A percentile compares a stretch with the other conserved stretches of the same genome.
Evolutionary conservation across 2,329 filamentous ascomycete genomes (phyloP).

Genomic region (Nothophaeocryptopus gaeumannii): DNA sequence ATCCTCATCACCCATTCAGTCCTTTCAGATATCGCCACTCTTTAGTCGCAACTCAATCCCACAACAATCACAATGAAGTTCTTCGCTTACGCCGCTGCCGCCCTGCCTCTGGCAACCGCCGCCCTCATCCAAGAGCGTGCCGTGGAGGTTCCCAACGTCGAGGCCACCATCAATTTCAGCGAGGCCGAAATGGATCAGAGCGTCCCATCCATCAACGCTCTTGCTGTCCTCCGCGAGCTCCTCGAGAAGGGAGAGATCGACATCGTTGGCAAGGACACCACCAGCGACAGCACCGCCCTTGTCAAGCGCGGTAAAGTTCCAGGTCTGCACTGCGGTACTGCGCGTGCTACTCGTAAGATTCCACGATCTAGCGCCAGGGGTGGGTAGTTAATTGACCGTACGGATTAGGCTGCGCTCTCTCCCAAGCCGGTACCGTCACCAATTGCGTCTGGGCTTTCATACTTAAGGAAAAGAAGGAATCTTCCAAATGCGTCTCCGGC

Average conservation of each 20-base stretch:
- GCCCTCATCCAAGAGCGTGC: not conserved
- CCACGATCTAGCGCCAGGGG: too few relatives aligned
- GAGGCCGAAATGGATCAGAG: not conserved
- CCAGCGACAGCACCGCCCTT: not conserved
- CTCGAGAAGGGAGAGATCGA: slow-evolving; percentile 6
- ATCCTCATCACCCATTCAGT: too few relatives aligned
- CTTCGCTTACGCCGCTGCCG: not conserved
- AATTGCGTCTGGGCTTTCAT: slow-evolving; percentile 7
- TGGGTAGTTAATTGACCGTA: too few relatives aligned
- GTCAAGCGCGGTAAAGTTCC: slow-evolving; percentile 3
- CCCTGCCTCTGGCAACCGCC: not conserved
- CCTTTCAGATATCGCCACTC: too few relatives aligned
- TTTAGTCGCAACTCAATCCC: too few relatives aligned
- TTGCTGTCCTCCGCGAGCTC: not conserved
- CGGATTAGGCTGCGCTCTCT: slow-evolving; percentile 2
- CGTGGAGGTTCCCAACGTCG: not conserved
- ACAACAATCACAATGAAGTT: slow-evolving; percentile 4
- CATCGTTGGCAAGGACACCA: not conserved
- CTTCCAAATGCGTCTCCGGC: slow-evolving; percentile 2
- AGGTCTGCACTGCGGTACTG: slow-evolving; percentile 2
- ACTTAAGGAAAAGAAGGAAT: slow-evolving; percentile 5
- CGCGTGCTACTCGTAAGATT: not conserved
- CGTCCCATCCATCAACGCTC: not conserved
- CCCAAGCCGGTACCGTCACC: not conserved
- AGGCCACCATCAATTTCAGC: not conserved